phyloP scores from a whole-genome alignment of 257 asterid species.

The Datura wrightii region DNA sequence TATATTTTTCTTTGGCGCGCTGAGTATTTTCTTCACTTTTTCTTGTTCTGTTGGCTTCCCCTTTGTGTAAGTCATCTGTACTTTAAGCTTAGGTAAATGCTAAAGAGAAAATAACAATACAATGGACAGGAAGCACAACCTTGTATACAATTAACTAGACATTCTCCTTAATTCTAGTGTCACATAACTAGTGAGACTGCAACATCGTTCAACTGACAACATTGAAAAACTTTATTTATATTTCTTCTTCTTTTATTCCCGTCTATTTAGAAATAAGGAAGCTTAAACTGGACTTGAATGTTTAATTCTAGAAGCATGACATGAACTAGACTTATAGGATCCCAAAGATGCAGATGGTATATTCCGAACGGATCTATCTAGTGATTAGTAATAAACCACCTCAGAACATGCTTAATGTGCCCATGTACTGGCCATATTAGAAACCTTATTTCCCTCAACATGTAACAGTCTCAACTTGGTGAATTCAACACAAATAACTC shows the following conservation, averaged over 20 bases:
- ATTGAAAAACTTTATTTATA: neutral
- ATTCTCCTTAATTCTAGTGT: neutral
- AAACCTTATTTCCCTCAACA: slow-evolving; percentile 67
- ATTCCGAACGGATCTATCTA: neutral
- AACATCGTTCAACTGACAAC: neutral
- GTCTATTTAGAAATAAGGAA: neutral
- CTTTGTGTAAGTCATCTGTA: slow-evolving; percentile 29
- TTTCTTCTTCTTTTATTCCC: neutral
- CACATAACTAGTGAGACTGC: neutral
- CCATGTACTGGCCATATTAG: slow-evolving; percentile 45
- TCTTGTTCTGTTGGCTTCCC: slow-evolving; percentile 10
- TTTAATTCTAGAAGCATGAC: neutral
- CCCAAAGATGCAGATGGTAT: neutral
- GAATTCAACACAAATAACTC: slow-evolving; percentile 56
- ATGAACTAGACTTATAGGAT: neutral
- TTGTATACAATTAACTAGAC: neutral
- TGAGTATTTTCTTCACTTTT: slow-evolving; percentile 31
- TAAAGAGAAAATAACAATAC: slow-evolving; percentile 8
- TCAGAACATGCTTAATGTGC: slow-evolving; percentile 32
- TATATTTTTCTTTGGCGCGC: slow-evolving; percentile 27
- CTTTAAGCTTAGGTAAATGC: neutral
- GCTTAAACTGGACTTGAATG: neutral
- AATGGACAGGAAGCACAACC: slow-evolving; percentile 8
- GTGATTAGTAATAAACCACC: neutral
- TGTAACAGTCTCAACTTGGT: slow-evolving; percentile 48